Evolutionary conservation across 495 filamentous ascomycete genomes (phyloP).

Genomic region (Aspergillus taichungensis): DNA sequence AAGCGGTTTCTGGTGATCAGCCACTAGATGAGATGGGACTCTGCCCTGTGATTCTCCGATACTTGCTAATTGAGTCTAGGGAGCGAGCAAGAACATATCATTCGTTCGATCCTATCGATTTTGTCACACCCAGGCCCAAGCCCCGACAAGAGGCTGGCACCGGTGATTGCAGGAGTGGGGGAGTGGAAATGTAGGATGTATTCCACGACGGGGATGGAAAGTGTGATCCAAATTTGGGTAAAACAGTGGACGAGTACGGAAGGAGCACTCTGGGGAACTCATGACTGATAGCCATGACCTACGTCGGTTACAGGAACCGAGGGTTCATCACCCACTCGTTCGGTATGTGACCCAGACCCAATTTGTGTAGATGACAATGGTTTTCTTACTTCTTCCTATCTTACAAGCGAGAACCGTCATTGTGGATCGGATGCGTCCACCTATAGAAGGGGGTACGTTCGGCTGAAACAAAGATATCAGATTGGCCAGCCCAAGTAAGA

Average conservation of each 20-base stretch:
- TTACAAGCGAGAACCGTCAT: conserved; percentile 2
- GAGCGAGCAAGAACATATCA: not conserved
- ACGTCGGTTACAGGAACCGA: conserved; percentile 12
- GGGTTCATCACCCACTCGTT: conserved; percentile 6
- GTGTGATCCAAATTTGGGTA: not conserved
- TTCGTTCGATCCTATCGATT: conserved; percentile 1
- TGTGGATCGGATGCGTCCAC: not conserved
- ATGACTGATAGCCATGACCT: conserved; percentile 8
- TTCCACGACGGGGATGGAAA: not conserved
- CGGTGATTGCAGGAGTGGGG: conserved; percentile 5
- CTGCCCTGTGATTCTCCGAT: conserved; percentile 4
- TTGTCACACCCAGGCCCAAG: conserved; percentile 4
- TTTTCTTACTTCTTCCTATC: too few relatives aligned
- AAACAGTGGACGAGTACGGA: conserved; percentile 4
- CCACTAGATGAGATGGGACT: conserved; percentile 4
- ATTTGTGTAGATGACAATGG: not conserved
- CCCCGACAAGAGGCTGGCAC: conserved; percentile 4
- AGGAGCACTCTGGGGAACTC: conserved; percentile 13
- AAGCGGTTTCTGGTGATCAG: conserved; percentile 1
- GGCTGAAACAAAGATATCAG: conserved; percentile 12
- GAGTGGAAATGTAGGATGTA: not conserved
- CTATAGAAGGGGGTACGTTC: conserved; percentile 4
- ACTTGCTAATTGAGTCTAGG: conserved; percentile 1
- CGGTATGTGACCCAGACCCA: conserved; percentile 9
- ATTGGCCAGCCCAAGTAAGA: conserved; percentile 7